Evolutionary conservation across 176 grass and related monocot species (phyloP).

Genomic region (sorghum (Sorghum bicolor)): DNA sequence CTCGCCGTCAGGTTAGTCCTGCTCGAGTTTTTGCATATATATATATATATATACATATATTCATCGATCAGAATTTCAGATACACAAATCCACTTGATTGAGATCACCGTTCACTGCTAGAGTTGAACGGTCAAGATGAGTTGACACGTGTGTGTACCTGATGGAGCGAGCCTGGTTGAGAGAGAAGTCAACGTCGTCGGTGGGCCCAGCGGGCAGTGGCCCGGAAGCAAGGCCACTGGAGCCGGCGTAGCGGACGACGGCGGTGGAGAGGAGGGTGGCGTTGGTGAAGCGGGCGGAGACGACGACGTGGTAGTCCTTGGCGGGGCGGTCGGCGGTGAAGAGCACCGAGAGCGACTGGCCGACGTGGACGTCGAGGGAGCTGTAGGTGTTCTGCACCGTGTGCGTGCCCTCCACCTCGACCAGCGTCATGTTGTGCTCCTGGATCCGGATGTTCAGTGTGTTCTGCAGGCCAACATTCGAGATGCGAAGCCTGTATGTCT

Average conservation of each 20-base stretch:
- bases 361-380: constrained; percentile 66
- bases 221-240: constrained; percentile 11
- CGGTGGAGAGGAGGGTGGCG: constrained; percentile 40
- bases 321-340: constrained; percentile 39
- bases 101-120: not conserved
- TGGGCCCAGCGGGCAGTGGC: not conserved
- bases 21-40: not conserved
- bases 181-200: constrained; percentile 41
- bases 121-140: not conserved
- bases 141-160: not conserved
- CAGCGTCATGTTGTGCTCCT: constrained; percentile 61
- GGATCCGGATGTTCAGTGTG: constrained; percentile 62
- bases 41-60: too few relatives aligned
- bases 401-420: constrained; percentile 87
- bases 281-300: constrained; percentile 64
- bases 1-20: constrained; percentile 90
- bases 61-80: too few relatives aligned
- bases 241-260: constrained; percentile 50
- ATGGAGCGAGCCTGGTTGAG: constrained; percentile 67
- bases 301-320: constrained; percentile 51
- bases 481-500: constrained; percentile 66
- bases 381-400: constrained; percentile 73
- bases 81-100: not conserved
- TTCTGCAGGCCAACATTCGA: constrained; percentile 74
- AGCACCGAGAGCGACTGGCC: constrained; percentile 85